Conservation (phyloP, 228 moss, liverwort and hornwort species). For the Sphagnum fallax region DNA sequence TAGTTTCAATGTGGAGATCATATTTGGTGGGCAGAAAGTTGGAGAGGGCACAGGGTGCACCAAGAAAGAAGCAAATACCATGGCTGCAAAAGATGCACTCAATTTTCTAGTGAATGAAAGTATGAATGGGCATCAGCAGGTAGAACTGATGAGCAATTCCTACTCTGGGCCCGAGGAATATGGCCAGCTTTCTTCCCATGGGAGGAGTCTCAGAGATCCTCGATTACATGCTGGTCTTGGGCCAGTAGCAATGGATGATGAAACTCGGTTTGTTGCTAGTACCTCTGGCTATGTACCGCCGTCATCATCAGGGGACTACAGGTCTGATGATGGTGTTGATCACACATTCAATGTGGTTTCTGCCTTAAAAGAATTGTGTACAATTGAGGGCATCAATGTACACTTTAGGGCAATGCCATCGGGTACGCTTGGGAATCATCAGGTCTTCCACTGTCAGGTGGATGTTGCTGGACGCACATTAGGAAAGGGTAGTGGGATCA, state of each 20-base stretch:
- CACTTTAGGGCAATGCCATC: slow-evolving; percentile 84
- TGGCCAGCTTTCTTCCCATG: slow-evolving; percentile 3
- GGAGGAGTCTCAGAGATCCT: slow-evolving; percentile 75
- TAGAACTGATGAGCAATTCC: no score
- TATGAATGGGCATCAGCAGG: no score
- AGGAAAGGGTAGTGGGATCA: slow-evolving; percentile 56
- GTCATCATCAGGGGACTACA: slow-evolving; percentile 24
- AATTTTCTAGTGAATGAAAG: no score
- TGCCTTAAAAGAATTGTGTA: slow-evolving; percentile 29
- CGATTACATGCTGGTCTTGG: slow-evolving; percentile 75
- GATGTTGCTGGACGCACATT: slow-evolving; percentile 59
- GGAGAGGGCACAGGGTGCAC: slow-evolving; percentile 80
- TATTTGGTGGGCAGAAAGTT: slow-evolving; percentile 88
- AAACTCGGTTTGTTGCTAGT: slow-evolving; percentile 62
- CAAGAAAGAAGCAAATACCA: slow-evolving; percentile 83
- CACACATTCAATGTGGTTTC: no score
- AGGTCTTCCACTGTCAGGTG: slow-evolving; percentile 72
- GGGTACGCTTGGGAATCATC: slow-evolving; percentile 44
- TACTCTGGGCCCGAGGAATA: no score
- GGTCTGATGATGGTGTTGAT: slow-evolving; percentile 3
- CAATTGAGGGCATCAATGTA: slow-evolving; percentile 87
- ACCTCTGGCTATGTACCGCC: slow-evolving; percentile 73
- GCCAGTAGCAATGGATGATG: slow-evolving; percentile 67
- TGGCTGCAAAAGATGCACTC: slow-evolving; percentile 86
- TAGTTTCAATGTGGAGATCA: slow-evolving; percentile 53